Base-by-base conservation (phyloP, 306 rosid species). In the Lablab purpureus region DNA sequence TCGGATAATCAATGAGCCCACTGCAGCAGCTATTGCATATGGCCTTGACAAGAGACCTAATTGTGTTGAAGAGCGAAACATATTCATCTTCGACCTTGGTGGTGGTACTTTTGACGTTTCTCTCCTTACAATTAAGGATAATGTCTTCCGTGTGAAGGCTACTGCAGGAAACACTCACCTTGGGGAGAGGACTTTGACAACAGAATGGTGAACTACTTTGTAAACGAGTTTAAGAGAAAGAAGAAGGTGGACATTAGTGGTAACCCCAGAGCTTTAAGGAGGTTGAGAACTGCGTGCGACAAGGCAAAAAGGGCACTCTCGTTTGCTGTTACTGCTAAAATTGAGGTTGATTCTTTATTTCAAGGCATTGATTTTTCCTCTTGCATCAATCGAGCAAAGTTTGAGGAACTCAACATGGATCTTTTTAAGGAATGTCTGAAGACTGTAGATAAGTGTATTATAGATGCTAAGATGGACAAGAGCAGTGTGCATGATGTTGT, bases 221-320 rank as follows among this genome's bases (percentile, higher is more conserved):
- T 73, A 0, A 0, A 72, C 7, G 74, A 80, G 60, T 36, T 80
- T 0, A 23, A 36, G n/a, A 75, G 49, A 45, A 81, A 68, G 50
- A 46, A 75, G 6, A 75, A 27, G 17, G 12, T 23, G 73, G 77
- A 81, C 36, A 75, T 81, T 0, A 68, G 41, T 75, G 40, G 58
- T 1, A 68, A 17, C 27, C 28, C 67, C 11, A 81, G 65, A 51
- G 73, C 73, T 12, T 7, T 75, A 9, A 68, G 73, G 27, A 59
- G 77, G 66, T 46, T 79, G 70, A 71, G 66, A 71, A 79, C 7
- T 30, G 65, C 65, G 0, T 80, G 83, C 3, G 83, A 80, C 15
- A 80, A 17, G 34, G 78, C 83, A 34, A 72, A 80, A 51, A 49
- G 83, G 56, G n/a, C 5, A 17, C 83, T 80, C 14, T 62, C 83